Evolutionary conservation across 371 early-diverging fungal species (phyloP).

Genomic region (Ordospora colligata): DNA sequence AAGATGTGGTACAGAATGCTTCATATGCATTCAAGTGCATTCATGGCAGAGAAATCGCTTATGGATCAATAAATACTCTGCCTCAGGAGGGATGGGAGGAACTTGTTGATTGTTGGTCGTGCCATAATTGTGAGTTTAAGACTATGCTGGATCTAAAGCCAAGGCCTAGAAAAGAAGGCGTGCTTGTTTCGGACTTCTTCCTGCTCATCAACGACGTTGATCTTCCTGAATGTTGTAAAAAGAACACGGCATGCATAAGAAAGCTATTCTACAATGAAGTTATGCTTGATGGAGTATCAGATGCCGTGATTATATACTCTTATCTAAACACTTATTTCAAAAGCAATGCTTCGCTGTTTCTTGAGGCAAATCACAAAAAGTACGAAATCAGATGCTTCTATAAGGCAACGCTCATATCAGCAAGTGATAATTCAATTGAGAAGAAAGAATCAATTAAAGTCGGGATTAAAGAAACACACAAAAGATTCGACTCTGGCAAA

Average conservation of each 20-base stretch:
- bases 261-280: slow-evolving; percentile 48
- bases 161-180: slow-evolving; percentile 39
- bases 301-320: slow-evolving; percentile 31
- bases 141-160: slow-evolving; percentile 40
- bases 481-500: background rate
- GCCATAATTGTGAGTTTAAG: slow-evolving; percentile 59
- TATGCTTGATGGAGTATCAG: background rate
- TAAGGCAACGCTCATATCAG: slow-evolving; percentile 10
- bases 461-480: slow-evolving; percentile 36
- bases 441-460: slow-evolving; percentile 42
- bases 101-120: slow-evolving; percentile 60
- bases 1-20: background rate
- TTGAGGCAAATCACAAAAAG: slow-evolving; percentile 4
- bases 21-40: slow-evolving; percentile 30
- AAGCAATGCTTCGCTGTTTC: slow-evolving; percentile 15
- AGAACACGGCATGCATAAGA: background rate
- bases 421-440: background rate
- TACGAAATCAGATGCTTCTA: slow-evolving; percentile 50
- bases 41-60: slow-evolving; percentile 32
- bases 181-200: slow-evolving; percentile 54
- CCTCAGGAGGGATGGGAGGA: slow-evolving; percentile 61
- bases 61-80: slow-evolving; percentile 27
- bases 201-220: slow-evolving; percentile 30
- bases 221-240: slow-evolving; percentile 36
- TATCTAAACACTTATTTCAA: slow-evolving; percentile 52